These are phyloP conservation scores for Lachnum nothofagi DNA, from an alignment of 2,329 filamentous ascomycete genomes.

Conservation along the genomic window DNA sequence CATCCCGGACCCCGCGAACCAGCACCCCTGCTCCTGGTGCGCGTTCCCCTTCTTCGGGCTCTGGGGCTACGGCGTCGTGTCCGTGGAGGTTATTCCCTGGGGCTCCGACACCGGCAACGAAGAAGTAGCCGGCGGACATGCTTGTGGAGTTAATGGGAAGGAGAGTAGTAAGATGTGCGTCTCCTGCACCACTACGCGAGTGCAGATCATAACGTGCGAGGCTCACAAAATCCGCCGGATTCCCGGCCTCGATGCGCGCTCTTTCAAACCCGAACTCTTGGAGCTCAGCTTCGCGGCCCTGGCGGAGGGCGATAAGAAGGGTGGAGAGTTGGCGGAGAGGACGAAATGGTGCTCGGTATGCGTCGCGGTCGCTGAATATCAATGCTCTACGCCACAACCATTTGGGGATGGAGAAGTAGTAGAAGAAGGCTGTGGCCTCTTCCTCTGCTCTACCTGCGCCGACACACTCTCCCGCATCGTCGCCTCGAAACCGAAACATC, in stretches of 20 bases:
- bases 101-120: slow-evolving; percentile 14
- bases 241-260: slow-evolving; percentile 10
- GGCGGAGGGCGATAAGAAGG: slow-evolving; percentile 3
- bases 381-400: slow-evolving; percentile 10
- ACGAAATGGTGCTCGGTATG: slow-evolving; percentile 28
- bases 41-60: slow-evolving; percentile 25
- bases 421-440: slow-evolving; percentile 23
- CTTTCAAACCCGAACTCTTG: slow-evolving; percentile 9
- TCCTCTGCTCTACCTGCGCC: slow-evolving; percentile 24
- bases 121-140: slow-evolving; percentile 22
- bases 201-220: slow-evolving; percentile 20
- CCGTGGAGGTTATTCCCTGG: slow-evolving; percentile 21
- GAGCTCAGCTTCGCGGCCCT: slow-evolving; percentile 9
- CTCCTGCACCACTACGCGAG: slow-evolving; percentile 20
- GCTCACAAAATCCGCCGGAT: slow-evolving; percentile 12
- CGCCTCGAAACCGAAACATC: too few species aligned
- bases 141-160: slow-evolving; percentile 5
- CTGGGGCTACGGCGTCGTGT: slow-evolving; percentile 15
- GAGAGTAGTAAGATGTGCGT: slow-evolving; percentile 25
- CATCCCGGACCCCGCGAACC: slow-evolving; percentile 4
- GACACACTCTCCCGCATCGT: too few species aligned
- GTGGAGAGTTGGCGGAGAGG: slow-evolving; percentile 8
- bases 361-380: slow-evolving; percentile 15
- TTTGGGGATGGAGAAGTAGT: neutral
- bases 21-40: slow-evolving; percentile 23